Evolutionary conservation across 495 filamentous ascomycete species (phyloP).

Genomic region (Lasiosphaeris hirsuta): DNA sequence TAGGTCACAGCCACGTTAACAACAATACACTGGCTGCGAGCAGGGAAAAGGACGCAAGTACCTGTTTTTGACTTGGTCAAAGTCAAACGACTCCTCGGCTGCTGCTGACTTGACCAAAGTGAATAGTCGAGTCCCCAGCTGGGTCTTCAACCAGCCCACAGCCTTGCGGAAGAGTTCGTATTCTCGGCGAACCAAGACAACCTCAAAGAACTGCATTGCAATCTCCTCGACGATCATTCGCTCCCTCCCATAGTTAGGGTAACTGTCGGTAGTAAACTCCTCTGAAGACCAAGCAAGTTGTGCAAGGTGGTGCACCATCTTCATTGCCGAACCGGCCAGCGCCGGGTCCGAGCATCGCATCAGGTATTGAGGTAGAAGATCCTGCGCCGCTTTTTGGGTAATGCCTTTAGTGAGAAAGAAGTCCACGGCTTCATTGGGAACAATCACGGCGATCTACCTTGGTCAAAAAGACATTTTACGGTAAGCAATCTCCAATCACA

Average conservation of each 20-base stretch:
- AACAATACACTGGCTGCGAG: too few relatives aligned
- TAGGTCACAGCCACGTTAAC: neutral
- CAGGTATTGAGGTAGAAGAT: slow-evolving; percentile 4
- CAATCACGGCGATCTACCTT: slow-evolving; percentile 17
- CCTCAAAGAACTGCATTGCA: neutral
- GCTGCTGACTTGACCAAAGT: neutral
- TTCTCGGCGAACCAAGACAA: neutral
- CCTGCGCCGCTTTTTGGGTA: neutral
- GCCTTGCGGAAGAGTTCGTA: slow-evolving; percentile 18
- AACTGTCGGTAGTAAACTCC: neutral
- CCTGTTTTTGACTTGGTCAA: slow-evolving; percentile 11
- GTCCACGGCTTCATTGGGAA: slow-evolving; percentile 11
- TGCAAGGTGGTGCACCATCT: slow-evolving; percentile 11
- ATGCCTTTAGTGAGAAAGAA: slow-evolving; percentile 5
- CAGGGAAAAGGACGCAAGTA: neutral
- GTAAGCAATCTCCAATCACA: neutral
- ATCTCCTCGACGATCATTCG: neutral
- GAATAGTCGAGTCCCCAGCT: neutral
- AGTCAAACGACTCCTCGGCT: slow-evolving; percentile 1
- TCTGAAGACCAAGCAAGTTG: slow-evolving; percentile 5
- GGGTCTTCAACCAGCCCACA: slow-evolving; percentile 3
- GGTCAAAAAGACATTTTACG: neutral
- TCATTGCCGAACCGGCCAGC: neutral
- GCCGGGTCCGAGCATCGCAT: neutral
- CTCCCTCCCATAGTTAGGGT: neutral